Evolutionary conservation across 257 asterid species (phyloP), one percentile per base, ranked within the genome.

Genomic region (Solanum stenotomum): DNA sequence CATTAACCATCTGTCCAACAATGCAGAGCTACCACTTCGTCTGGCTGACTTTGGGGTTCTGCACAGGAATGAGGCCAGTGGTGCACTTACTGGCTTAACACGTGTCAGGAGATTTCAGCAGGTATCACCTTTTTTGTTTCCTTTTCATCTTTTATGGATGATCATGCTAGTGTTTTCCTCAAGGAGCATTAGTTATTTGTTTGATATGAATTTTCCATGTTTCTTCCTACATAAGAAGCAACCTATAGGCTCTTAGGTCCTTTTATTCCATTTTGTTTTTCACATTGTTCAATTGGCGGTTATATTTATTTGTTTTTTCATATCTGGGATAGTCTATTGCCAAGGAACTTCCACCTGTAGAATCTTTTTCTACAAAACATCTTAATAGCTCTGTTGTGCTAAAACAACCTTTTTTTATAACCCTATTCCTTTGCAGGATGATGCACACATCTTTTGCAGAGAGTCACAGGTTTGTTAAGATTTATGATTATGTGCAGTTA

Each of bases 21-120:
- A 88, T 91, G 90, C 97, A 97, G 99, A 97, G 86, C 95, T 97
- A 78, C 99, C 99, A 3, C 95, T 97, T 83, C 98, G 99, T 88
- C 90, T 96, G 86, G 99, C 99, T 88, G 99, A 97, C 92, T 97
- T 97, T 90, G 99, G 99, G 38, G 99, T 95, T 83, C 91, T 96
- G 94, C 99, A 96, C 90, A 95, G 99, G 86, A 97, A 97, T 89
- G 99, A 97, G 91, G 98, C 98, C 88, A 97, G 99, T 87, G 99
- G 99, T 87, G 99, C 99, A 88, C 99, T 97, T 90, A 95, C 99
- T 56, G 99, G 99, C 67, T 89, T 97, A 90, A 97, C 98, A 38
- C 99, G 99, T 87, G 99, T 97, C 61, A 95, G 99, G 93, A 92
- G 99, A 91, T 97, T 96, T 89, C 99, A 95, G 94, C 99, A 97